Base-by-base conservation (phyloP, 2,329 filamentous ascomycete species). In the Pseudopyrenochaeta lycopersici region DNA sequence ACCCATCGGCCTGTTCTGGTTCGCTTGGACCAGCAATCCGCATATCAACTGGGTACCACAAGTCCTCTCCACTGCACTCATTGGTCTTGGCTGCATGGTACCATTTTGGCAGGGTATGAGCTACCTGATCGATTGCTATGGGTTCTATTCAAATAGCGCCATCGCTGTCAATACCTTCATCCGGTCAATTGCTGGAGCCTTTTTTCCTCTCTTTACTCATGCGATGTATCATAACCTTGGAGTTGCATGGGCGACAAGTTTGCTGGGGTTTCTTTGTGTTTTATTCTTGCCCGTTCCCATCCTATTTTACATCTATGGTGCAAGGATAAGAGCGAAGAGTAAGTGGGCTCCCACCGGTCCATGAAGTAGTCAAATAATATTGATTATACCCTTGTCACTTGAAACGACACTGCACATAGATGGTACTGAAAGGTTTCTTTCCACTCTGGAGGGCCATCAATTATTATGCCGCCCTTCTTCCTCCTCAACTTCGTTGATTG, bases 61-160 rank as follows among this genome's bases (percentile, higher is more conserved):
- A 1, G 78, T 83, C 32, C 78, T 88, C 21, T 85, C 84, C 0
- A 77, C 83, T 1, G 80, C 80, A 1, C 85, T 87, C 36, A 81
- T 86, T 39, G 91, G 91, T 4, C 88, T 92, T 43, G 90, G 90
- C 11, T 87, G 94, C 67, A 88, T 86, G 70, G 76, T 93, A 77
- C 88, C 88, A 21, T 92, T 95, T 71, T 94, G 94, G 82, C 85
- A 95, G 31, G 89, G 91, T 61, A 82, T 95, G 59, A 92, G 92
- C 78, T 94, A 93, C 72, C 83, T 94, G 9, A 88, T 94, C 54
- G 90, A 94, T 69, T 86, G 73, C 45, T 82, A 82, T 56, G 76
- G 77, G 7, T 72, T 71, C 39, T 77, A 76, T 29, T 74, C 78
- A 0, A 81, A 81, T 12, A 78, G 75, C 33, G 80, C 80, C 0